Conservation (phyloP, 345 rosid genomes). For the Camelina sativa region DNA sequence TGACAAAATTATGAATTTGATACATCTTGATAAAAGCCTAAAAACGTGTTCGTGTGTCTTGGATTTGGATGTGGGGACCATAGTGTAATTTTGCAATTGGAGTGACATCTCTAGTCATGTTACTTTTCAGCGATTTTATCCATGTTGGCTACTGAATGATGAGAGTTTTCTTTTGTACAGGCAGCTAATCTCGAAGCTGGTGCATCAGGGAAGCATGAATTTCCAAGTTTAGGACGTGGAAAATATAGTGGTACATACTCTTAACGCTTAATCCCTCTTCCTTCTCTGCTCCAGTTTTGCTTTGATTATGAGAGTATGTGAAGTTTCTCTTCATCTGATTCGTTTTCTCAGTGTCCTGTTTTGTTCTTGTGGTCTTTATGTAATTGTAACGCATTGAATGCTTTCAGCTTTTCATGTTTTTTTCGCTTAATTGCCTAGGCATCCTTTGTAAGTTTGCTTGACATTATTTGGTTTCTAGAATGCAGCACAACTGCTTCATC, state of each 20-base stretch:
- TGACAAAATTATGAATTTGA: neutral
- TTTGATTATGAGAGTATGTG: slow-evolving; percentile 13
- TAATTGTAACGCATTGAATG: neutral
- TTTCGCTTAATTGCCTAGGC: neutral
- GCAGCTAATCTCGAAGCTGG: slow-evolving; percentile 87
- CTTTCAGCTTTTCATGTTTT: neutral
- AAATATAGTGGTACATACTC: slow-evolving; percentile 75
- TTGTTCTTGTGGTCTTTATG: neutral
- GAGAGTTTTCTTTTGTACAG: slow-evolving; percentile 44
- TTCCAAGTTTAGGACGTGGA: slow-evolving; percentile 69
- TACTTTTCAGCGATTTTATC: neutral
- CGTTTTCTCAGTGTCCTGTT: neutral
- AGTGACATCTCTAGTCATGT: slow-evolving; percentile 6
- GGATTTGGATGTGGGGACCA: neutral
- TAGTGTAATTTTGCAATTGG: slow-evolving; percentile 8
- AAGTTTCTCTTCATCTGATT: neutral
- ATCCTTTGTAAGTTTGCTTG: slow-evolving; percentile 34
- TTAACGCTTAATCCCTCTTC: slow-evolving; percentile 2
- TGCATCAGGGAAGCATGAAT: slow-evolving; percentile 76
- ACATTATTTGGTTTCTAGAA: slow-evolving; percentile 61
- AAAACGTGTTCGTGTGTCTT: slow-evolving; percentile 13
- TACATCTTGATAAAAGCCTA: neutral
- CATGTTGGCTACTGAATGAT: slow-evolving; percentile 15
- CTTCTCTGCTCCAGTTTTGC: slow-evolving; percentile 9
- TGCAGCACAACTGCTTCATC: slow-evolving; percentile 98